Evolutionary conservation across 2,329 filamentous ascomycete genomes (phyloP).

Genomic region (Lasiodiplodia sp.): DNA sequence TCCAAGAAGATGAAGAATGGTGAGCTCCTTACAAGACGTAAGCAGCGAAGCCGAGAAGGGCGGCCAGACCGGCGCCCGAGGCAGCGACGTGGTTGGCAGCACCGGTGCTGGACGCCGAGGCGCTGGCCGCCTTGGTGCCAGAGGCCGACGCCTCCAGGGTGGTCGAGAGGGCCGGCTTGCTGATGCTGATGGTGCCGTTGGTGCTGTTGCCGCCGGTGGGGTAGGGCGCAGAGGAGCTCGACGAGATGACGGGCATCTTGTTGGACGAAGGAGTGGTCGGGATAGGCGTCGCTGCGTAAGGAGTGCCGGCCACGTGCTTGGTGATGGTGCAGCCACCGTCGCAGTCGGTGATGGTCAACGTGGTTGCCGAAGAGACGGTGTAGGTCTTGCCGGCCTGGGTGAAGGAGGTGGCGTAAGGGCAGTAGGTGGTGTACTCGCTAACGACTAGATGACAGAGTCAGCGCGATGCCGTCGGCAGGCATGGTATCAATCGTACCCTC

Average conservation of each 20-base stretch:
- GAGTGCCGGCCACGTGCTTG: slow-evolving; percentile 34
- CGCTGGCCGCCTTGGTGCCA: slow-evolving; percentile 11
- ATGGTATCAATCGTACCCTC: slow-evolving; percentile 27
- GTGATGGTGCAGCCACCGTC: slow-evolving; percentile 32
- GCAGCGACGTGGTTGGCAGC: slow-evolving; percentile 58
- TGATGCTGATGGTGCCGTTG: slow-evolving; percentile 30
- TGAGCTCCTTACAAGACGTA: slow-evolving; percentile 48
- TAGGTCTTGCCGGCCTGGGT: slow-evolving; percentile 42
- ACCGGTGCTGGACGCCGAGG: slow-evolving; percentile 47
- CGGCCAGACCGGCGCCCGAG: slow-evolving; percentile 60
- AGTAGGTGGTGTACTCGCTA: slow-evolving; percentile 38
- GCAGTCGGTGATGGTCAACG: slow-evolving; percentile 41
- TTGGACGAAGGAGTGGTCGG: slow-evolving; percentile 2
- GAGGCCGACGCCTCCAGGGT: not conserved
- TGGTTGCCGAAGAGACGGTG: slow-evolving; percentile 44
- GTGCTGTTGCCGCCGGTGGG: slow-evolving; percentile 30
- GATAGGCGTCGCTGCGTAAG: not conserved
- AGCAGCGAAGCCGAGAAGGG: slow-evolving; percentile 58
- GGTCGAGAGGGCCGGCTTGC: slow-evolving; percentile 5
- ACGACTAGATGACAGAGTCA: slow-evolving; percentile 18
- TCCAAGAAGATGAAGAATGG: slow-evolving; percentile 22
- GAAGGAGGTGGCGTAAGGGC: slow-evolving; percentile 38
- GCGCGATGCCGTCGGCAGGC: not conserved
- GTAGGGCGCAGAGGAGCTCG: slow-evolving; percentile 16
- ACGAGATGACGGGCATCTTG: slow-evolving; percentile 28